Percentiles rank a stretch among this genome's conserved stretches.
These are phyloP conservation scores for Ophiocordyceps polyrhachis-furcata DNA, from an alignment of 2,329 filamentous ascomycete species.

Conservation along the genomic window DNA sequence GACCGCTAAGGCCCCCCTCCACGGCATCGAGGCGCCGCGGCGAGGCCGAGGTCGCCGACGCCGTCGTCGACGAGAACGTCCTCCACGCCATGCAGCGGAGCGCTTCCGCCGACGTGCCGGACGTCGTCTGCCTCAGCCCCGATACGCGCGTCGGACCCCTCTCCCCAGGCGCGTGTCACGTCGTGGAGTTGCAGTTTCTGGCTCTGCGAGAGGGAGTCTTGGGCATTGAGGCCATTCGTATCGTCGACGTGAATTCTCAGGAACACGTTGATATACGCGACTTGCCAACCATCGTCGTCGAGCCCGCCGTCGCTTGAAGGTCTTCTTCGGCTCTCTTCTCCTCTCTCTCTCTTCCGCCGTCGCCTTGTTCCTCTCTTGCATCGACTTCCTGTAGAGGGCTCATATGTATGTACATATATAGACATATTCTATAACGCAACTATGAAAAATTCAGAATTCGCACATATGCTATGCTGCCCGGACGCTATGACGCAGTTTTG, in stretches of 20 bases:
- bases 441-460: no score
- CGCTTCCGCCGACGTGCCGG: constrained; percentile 41
- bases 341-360: no score
- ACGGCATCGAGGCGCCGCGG: constrained; percentile 19
- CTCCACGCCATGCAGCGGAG: constrained; percentile 53
- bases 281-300: constrained; percentile 48
- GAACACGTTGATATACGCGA: constrained; percentile 64
- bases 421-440: no score
- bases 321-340: background rate
- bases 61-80: constrained; percentile 52
- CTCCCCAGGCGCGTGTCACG: constrained; percentile 53
- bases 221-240: constrained; percentile 50
- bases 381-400: no score
- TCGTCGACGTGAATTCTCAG: constrained; percentile 54
- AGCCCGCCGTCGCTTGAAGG: constrained; percentile 12
- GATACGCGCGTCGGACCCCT: constrained; percentile 58
- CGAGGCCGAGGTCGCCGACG: constrained; percentile 35
- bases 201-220: constrained; percentile 48
- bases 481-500: no score
- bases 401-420: no score
- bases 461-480: no score
- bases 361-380: no score
- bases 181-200: constrained; percentile 53
- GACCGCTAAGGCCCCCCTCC: constrained; percentile 33
- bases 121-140: constrained; percentile 57